Evolutionary conservation across 352 stramenopile species (phyloP).

Genomic region (Pythium phragmiticola): DNA sequence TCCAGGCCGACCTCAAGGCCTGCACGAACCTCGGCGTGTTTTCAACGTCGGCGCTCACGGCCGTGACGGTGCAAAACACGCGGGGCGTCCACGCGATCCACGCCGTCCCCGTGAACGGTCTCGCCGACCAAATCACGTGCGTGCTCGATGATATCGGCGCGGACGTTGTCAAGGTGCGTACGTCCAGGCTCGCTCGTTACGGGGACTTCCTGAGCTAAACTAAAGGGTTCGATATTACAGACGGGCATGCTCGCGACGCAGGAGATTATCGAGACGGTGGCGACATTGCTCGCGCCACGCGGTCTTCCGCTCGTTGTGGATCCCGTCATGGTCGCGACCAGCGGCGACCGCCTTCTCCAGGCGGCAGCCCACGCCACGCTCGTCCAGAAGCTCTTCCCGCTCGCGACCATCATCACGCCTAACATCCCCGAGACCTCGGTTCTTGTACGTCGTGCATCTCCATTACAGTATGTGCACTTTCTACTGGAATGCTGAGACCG

Average conservation of each 20-base stretch:
- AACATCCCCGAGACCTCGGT: constrained; percentile 94
- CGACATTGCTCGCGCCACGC: constrained; percentile 47
- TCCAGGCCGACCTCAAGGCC: constrained; percentile 93
- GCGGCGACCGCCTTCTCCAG: constrained; percentile 80
- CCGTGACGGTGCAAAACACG: constrained; percentile 90
- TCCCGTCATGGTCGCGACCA: constrained; percentile 94
- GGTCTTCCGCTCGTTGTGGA: constrained; percentile 83
- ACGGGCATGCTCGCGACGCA: constrained; percentile 91
- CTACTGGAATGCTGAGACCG: background rate
- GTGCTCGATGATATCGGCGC: constrained; percentile 89
- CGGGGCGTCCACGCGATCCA: constrained; percentile 51
- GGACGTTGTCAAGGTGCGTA: constrained; percentile 79
- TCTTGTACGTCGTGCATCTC: constrained; percentile 45
- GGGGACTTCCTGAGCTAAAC: too few relatives aligned
- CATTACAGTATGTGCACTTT: background rate
- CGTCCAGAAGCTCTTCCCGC: constrained; percentile 81
- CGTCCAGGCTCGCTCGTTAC: background rate
- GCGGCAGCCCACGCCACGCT: constrained; percentile 69
- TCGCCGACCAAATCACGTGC: constrained; percentile 80
- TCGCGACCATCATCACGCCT: constrained; percentile 88
- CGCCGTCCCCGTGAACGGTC: constrained; percentile 53
- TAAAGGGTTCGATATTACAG: constrained; percentile 13
- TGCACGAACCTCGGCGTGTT: constrained; percentile 85
- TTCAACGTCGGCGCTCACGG: constrained; percentile 88
- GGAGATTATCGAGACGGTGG: constrained; percentile 77